A percentile compares a stretch with the other conserved stretches of the same genome.
Evolutionary conservation across 2,329 filamentous ascomycete species (phyloP).

Genomic region (Pezicula radicicola): DNA sequence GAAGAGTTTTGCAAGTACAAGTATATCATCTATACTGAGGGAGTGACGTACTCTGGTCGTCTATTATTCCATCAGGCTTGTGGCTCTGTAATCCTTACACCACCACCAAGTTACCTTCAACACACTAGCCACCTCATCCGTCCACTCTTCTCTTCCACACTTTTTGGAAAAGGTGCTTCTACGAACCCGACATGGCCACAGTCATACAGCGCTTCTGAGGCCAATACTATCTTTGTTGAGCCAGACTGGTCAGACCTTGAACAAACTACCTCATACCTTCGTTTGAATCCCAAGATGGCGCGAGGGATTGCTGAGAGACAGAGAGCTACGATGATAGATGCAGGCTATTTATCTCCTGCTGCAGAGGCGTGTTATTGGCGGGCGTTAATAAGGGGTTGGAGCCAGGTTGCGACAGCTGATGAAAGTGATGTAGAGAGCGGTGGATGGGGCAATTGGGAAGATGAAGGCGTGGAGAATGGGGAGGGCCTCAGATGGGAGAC

Average conservation of each 20-base stretch:
- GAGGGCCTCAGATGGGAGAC: conserved; percentile 25
- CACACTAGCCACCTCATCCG: conserved; percentile 45
- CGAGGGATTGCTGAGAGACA: conserved; percentile 45
- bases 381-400: conserved; percentile 45
- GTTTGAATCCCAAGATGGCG: conserved; percentile 38
- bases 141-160: conserved; percentile 38
- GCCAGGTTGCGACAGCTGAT: conserved; percentile 34
- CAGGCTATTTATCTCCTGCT: conserved; percentile 45
- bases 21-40: conserved; percentile 51
- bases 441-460: conserved; percentile 21
- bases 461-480: conserved; percentile 25
- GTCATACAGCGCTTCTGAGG: conserved; percentile 31
- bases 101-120: conserved; percentile 46
- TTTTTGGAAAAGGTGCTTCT: conserved; percentile 4
- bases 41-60: conserved; percentile 49
- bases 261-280: conserved; percentile 42
- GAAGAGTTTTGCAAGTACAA: conserved; percentile 49
- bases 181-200: conserved; percentile 36
- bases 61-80: conserved; percentile 51
- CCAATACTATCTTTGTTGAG: conserved; percentile 48
- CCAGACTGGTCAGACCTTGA: conserved; percentile 50
- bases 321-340: conserved; percentile 38
- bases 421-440: conserved; percentile 30
- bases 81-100: conserved; percentile 43
- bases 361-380: conserved; percentile 54